Evolutionary conservation across 1,139 yeast genomes (phyloP), one percentile per base, ranked within the genome.

Genomic region (Taphrina wiesneri): DNA sequence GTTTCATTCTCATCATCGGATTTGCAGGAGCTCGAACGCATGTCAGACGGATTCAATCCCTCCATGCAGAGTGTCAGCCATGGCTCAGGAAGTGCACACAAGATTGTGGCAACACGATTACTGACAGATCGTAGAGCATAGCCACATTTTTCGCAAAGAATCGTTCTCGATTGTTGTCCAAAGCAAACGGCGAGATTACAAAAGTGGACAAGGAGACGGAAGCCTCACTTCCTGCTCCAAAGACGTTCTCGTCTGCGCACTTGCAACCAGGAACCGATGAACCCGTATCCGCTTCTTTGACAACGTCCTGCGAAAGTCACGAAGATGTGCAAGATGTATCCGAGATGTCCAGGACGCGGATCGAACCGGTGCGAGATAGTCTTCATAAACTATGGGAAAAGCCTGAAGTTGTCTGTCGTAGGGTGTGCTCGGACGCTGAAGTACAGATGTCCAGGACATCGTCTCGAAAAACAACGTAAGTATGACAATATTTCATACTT

Each of bases 1-100:
- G 9, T 45, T 28, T 45, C 49, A 26, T 45, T 45, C 49, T 45
- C 49, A n/a, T 21, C 49, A 13, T 45, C 49, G 11, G 49, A 45
- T 21, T 11, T 45, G 49, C 49, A 45, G n/a, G 49, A 45, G n/a
- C 49, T 45, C 26, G 49, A 45, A 7, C 25, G 49, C 3, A 45
- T 45, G 49, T 45, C 49, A 21, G 49, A 45, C 11, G 49, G 49
- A 9, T 45, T 45, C 28, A 45, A 45, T 9, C 49, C 49, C 1
- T 21, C 28, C 6, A 6, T 23, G 6, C 49, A 45, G 28, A 45
- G 49, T 9, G 13, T 19, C 19, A 39, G 43, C 43, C n/a, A 39
- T 39, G 43, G 43, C 17, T 19, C n/a, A 2, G 43, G 15, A 9
- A 39, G 7, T 39, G 9, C 5, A 11, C 15, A 15, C 36, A 32